Evolutionary conservation across 306 rosid species (phyloP).

Genomic region (Acmispon strigosus): DNA sequence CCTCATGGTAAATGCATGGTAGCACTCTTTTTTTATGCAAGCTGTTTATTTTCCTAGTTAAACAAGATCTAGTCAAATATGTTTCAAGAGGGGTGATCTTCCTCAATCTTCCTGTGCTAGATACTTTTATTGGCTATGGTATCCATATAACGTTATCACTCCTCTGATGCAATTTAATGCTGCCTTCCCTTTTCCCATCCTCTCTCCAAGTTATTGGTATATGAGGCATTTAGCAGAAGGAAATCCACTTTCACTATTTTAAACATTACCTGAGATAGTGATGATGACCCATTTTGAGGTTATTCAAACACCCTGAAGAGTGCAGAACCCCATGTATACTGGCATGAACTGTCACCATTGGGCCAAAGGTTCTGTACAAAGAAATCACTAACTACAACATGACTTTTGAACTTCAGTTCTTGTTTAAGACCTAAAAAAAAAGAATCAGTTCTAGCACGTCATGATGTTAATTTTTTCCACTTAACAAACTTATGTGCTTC

Average conservation of each 20-base stretch:
- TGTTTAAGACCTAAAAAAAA: not conserved
- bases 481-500: slow-evolving; percentile 2
- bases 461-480: not conserved
- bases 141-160: too few relatives aligned
- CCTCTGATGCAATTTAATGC: too few relatives aligned
- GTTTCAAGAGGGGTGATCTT: too few relatives aligned
- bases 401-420: slow-evolving; percentile 2
- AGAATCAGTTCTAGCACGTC: not conserved
- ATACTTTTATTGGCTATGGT: too few relatives aligned
- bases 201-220: not conserved
- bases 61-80: too few relatives aligned
- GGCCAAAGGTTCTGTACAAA: not conserved
- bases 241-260: not conserved
- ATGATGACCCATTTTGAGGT: not conserved
- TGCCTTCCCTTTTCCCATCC: not conserved
- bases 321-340: too few relatives aligned
- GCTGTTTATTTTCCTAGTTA: too few relatives aligned
- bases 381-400: not conserved
- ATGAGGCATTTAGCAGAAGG: not conserved
- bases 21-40: too few relatives aligned
- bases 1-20: too few relatives aligned
- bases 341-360: not conserved
- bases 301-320: not conserved
- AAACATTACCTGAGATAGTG: not conserved
- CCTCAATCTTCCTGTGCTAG: too few relatives aligned